These are phyloP conservation scores for Panicum miliaceum DNA, from an alignment of 176 grass and related monocot genomes.

Conservation along the genomic window DNA sequence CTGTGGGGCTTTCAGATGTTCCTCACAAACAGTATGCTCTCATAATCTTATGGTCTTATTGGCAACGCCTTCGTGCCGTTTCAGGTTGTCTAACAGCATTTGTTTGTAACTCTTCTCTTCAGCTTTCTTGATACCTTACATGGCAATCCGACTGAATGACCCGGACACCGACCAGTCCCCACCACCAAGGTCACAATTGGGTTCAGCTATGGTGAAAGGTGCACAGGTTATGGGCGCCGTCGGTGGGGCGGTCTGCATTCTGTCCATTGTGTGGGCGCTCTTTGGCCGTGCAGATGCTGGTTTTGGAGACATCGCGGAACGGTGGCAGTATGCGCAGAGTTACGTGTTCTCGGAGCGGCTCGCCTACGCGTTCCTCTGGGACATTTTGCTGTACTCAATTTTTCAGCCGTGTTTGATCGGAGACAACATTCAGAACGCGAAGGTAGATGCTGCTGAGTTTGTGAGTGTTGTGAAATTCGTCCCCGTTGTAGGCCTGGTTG, in stretches of 20 bases:
- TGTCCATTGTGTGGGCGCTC: conserved; percentile 70
- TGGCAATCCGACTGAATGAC: conserved; percentile 85
- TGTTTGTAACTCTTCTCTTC: neutral
- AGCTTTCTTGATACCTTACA: conserved; percentile 99
- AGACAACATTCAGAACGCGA: conserved; percentile 77
- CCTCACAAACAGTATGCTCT: conserved; percentile 91
- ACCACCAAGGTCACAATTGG: conserved; percentile 53
- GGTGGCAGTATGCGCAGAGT: conserved; percentile 56
- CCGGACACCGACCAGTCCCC: conserved; percentile 42
- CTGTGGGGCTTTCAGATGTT: conserved; percentile 96
- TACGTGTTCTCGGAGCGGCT: conserved; percentile 75
- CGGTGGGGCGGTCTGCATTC: conserved; percentile 54
- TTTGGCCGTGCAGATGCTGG: conserved; percentile 54
- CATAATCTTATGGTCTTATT: conserved; percentile 16
- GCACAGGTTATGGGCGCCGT: conserved; percentile 61
- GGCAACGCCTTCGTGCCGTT: neutral
- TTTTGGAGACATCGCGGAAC: conserved; percentile 65
- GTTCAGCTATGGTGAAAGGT: conserved; percentile 63
- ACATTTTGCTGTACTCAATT: conserved; percentile 75
- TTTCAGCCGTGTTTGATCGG: conserved; percentile 96
- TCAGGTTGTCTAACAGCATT: conserved; percentile 17
- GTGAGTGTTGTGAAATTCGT: conserved; percentile 65
- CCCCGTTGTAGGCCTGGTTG: conserved; percentile 76
- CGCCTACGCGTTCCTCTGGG: conserved; percentile 89
- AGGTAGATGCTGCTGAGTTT: conserved; percentile 38